Evolutionary conservation across 1,284 basidiomycete genomes (phyloP).

Genomic region (Rugosomyces carneus): DNA sequence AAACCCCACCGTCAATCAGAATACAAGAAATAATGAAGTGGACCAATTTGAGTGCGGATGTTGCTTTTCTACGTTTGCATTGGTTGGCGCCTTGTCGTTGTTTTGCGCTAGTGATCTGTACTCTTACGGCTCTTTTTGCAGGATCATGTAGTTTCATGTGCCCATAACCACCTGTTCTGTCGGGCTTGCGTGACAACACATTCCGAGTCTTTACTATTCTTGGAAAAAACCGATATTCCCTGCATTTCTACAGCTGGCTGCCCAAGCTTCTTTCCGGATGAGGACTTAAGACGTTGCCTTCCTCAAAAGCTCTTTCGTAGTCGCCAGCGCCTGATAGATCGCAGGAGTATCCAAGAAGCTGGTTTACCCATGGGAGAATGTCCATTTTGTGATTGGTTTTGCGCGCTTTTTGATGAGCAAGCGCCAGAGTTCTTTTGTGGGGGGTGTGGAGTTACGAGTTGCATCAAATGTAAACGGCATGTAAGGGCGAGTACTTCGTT

Average conservation of each 20-base stretch:
- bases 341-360: slow-evolving; percentile 71
- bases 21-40: slow-evolving; percentile 15
- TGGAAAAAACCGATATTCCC: slow-evolving; percentile 46
- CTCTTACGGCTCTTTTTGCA: slow-evolving; percentile 24
- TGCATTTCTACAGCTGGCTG: slow-evolving; percentile 83
- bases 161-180: slow-evolving; percentile 76
- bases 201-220: slow-evolving; percentile 42
- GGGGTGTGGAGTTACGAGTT: slow-evolving; percentile 71
- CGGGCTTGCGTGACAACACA: slow-evolving; percentile 47
- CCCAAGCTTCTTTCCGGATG: slow-evolving; percentile 54
- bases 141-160: slow-evolving; percentile 79
- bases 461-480: slow-evolving; percentile 67
- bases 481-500: slow-evolving; percentile 33
- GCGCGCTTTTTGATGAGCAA: slow-evolving; percentile 67
- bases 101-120: not conserved
- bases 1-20: not conserved
- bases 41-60: slow-evolving; percentile 64
- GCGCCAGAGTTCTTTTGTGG: slow-evolving; percentile 77
- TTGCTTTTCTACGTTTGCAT: slow-evolving; percentile 64
- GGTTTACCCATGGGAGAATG: slow-evolving; percentile 78
- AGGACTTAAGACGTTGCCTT: slow-evolving; percentile 60
- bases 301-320: slow-evolving; percentile 55
- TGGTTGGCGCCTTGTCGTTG: slow-evolving; percentile 46
- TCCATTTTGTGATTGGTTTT: slow-evolving; percentile 80
- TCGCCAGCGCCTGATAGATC: slow-evolving; percentile 71